Base-by-base conservation (phyloP, 352 stramenopile species). In the Thalassiosira exigua region DNA sequence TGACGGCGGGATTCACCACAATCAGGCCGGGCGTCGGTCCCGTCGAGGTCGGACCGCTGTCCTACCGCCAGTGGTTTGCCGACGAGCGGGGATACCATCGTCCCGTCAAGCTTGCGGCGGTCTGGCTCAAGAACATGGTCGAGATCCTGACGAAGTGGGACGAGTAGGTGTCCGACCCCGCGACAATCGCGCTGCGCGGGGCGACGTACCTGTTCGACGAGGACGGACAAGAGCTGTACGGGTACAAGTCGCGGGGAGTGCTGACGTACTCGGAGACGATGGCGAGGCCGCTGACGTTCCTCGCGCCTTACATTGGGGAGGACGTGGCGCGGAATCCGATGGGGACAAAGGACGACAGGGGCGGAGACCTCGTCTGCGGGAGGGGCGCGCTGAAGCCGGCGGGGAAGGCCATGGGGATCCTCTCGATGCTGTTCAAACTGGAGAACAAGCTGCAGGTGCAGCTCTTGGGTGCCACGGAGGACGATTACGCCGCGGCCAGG, bases 221-320 rank as follows among this genome's bases (percentile, higher is more conserved):
- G 24, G 62, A 83, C 27, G 57, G 66, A 29, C 69, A 56, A 24
- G 54, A 84, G 24, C 27, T 86, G 24, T 91, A 89, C 60, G 64
- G 82, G 21, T 69, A 91, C 65, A 66, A 61, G 19, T 67, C 78
- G 57, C 75, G 39, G 17, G 85, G 82, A 19, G 77, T 91, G 0
- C 62, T 91, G 42, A 79, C 83, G 0, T 91, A 91, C 77, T 84
- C 69, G 7, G 54, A 84, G 52, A 90, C 82, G 4, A 90, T 90
- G 81, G 4, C 53, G 9, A 54, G 85, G 53, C 85, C 85, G 9
- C 66, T 91, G 27, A 77, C 58, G n/a, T 91, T 90, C 46, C 62
- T 91, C 22, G 52, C 76, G 54, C 64, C 79, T 0, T 90, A 83
- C 48, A 91, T 91, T 77, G 81, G 78, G 22, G 46, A 78, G 32